Base-by-base conservation (phyloP, 768 basidiomycete genomes). In the Phaffia australis region DNA sequence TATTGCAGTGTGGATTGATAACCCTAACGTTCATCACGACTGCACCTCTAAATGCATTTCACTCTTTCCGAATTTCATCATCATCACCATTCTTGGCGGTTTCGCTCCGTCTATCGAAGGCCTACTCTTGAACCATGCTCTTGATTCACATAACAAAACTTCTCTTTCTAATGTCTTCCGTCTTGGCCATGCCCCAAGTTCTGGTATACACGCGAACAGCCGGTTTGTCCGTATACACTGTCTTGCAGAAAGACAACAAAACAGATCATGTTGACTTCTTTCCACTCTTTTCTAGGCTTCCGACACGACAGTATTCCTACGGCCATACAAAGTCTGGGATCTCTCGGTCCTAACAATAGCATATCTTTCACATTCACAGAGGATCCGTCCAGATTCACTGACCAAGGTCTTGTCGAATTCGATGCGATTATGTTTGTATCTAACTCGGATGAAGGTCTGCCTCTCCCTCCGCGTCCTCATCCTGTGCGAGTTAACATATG, bases 291-390 rank as follows among this genome's bases (percentile, higher is more conserved):
- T 0, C 73, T 75, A 7, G 81, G 80, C 5, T 89, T 81, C 74
- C 78, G 86, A 66, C 87, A 89, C 71, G 87, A 87, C 68, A 85
- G 84, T 3, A 88, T 88, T 64, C 87, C 87, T 0, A 82, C 83
- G 1, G 86, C 87, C 3, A 81, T 86, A 30, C 75, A 81, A 52
- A 81, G 81, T 0, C 75, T 88, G 50, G 80, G 80, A 64, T 73
- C 77, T 1, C 66, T 62, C 32, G 27, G 47, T 2, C 65, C 77
- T n/a, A 71, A 75, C 0, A 81, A 84, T 64, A 77, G 82, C 68
- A 78, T 84, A 60, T 60, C 77, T 27, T 86, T 88, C 66, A 82
- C 83, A 58, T 79, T 83, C 64, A 84, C 86, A 2, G 87, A 88
- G 72, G 85, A 87, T 66, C 75, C 75, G 67, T 69, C 71, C 0